phyloP scores from a whole-genome alignment of 2,329 filamentous ascomycete species.

The Annulohypoxylon truncatum region DNA sequence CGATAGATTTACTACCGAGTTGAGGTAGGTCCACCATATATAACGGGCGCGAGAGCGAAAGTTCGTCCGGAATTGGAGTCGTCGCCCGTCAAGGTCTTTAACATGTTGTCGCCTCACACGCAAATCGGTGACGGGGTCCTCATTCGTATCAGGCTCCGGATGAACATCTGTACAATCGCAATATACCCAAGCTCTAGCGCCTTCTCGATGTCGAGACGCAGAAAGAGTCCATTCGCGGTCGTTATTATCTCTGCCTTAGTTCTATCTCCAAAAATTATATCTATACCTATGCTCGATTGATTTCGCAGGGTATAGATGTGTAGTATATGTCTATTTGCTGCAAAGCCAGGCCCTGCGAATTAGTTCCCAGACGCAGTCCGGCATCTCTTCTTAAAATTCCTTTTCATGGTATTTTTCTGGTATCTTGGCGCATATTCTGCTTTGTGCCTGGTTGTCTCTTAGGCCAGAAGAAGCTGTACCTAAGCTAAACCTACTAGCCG shows the following conservation, averaged over 20 bases:
- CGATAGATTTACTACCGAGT: constrained; percentile 8
- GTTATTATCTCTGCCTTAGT: not conserved
- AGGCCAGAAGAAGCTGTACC: not conserved
- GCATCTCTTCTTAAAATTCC: not conserved
- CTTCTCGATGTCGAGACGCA: not conserved
- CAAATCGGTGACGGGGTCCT: not conserved
- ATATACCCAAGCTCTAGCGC: not conserved
- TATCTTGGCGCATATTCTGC: not conserved
- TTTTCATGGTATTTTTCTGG: not conserved
- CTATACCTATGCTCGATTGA: not conserved
- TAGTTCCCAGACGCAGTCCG: not conserved
- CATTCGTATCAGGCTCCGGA: not conserved
- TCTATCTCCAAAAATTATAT: not conserved
- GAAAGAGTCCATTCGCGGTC: not conserved
- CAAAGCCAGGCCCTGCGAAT: not conserved
- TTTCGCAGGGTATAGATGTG: not conserved
- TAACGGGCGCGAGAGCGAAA: constrained; percentile 12
- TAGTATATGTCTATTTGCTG: not conserved
- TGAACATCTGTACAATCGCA: not conserved
- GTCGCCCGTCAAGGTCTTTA: constrained; percentile 12
- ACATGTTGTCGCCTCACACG: not conserved
- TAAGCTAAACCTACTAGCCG: too few species aligned
- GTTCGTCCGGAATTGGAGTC: constrained; percentile 1
- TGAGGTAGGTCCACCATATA: constrained; percentile 20
- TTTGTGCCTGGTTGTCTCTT: not conserved